These are phyloP conservation scores for Asterophora parasitica DNA, from an alignment of 768 basidiomycete species.

Conservation along the genomic window DNA sequence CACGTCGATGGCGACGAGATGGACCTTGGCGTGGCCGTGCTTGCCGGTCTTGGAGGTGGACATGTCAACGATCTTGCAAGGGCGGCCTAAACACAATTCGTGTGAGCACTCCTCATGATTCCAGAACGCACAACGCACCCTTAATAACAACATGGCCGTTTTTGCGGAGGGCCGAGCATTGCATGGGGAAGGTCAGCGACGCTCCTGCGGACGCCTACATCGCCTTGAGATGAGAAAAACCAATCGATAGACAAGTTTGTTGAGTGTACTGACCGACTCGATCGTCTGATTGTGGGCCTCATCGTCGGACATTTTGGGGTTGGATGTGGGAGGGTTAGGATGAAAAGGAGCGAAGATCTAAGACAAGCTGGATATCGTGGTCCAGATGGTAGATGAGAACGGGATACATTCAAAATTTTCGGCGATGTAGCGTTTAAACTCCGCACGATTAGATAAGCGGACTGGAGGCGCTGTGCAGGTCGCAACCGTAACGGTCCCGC, in stretches of 20 bases:
- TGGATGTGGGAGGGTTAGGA: slow-evolving; percentile 16
- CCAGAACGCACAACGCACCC: slow-evolving; percentile 34
- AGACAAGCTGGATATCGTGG: slow-evolving; percentile 17
- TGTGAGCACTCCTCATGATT: slow-evolving; percentile 1
- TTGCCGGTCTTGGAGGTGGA: slow-evolving; percentile 99
- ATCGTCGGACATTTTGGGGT: slow-evolving; percentile 76
- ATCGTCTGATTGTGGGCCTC: slow-evolving; percentile 84
- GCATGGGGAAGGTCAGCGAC: slow-evolving; percentile 79
- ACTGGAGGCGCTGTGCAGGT: neutral
- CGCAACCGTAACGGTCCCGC: no score
- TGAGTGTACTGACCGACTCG: slow-evolving; percentile 54
- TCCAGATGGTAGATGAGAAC: slow-evolving; percentile 19
- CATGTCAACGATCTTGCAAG: slow-evolving; percentile 99
- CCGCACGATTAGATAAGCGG: slow-evolving; percentile 21
- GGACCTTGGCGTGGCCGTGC: slow-evolving; percentile 99
- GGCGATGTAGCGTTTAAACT: slow-evolving; percentile 13
- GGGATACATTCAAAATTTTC: slow-evolving; percentile 20
- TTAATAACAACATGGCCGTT: slow-evolving; percentile 96
- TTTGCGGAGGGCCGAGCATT: slow-evolving; percentile 95
- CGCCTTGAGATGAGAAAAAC: slow-evolving; percentile 16
- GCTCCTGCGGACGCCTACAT: slow-evolving; percentile 66
- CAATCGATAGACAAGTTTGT: slow-evolving; percentile 10
- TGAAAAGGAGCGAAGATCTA: slow-evolving; percentile 22
- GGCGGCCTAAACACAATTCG: slow-evolving; percentile 50
- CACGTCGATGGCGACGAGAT: slow-evolving; percentile 95